These are phyloP conservation scores for Avena insularis DNA, from an alignment of 176 grass and related monocot species.

Conservation along the genomic window DNA sequence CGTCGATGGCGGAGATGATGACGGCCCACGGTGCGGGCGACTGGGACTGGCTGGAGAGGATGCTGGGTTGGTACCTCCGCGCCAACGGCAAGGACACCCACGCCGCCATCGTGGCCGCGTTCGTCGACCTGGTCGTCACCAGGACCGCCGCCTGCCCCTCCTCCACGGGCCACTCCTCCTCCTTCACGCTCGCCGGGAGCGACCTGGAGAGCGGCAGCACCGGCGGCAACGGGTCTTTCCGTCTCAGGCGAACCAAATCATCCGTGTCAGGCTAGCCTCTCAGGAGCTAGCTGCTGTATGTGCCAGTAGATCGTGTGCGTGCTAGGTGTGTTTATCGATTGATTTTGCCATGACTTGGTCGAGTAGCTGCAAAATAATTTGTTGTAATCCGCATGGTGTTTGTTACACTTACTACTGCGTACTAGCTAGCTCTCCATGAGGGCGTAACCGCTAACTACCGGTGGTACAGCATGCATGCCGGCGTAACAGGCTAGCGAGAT, in stretches of 20 bases:
- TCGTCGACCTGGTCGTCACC: constrained; percentile 69
- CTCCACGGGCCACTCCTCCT: constrained; percentile 40
- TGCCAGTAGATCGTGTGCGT: background rate
- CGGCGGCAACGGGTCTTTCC: constrained; percentile 24
- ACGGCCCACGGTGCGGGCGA: constrained; percentile 56
- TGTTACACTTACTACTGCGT: too few species aligned
- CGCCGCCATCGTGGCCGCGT: constrained; percentile 66
- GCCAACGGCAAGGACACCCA: constrained; percentile 65
- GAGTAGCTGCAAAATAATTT: background rate
- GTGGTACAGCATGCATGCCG: background rate
- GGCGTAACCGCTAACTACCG: background rate
- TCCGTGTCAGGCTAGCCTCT: background rate
- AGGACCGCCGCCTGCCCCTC: constrained; percentile 13
- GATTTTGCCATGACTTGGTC: constrained; percentile 16
- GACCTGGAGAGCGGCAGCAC: constrained; percentile 26
- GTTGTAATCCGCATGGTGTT: background rate
- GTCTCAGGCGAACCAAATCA: constrained; percentile 32
- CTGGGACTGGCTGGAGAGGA: constrained; percentile 82
- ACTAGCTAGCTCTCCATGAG: background rate
- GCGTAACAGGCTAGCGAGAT: constrained; percentile 17
- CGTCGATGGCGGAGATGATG: constrained; percentile 89
- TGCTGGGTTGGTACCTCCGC: constrained; percentile 80
- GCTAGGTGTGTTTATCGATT: background rate
- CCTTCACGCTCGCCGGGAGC: constrained; percentile 44
- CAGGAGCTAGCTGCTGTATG: too few species aligned